These are phyloP conservation scores for Talaromyces sp. DNA, from an alignment of 2,329 filamentous ascomycete genomes.

Conservation along the genomic window DNA sequence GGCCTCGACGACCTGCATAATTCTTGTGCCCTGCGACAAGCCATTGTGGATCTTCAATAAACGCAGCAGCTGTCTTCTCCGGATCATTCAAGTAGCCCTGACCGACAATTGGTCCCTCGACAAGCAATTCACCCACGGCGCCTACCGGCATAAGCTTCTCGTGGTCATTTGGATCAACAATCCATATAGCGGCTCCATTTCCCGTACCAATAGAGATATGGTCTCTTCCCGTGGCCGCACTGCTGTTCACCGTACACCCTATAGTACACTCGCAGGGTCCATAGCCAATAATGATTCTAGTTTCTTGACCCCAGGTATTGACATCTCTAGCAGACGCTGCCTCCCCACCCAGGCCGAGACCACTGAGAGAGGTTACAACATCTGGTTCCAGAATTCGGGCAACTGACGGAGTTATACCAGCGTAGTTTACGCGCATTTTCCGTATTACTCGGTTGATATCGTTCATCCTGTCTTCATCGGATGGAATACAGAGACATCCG, in stretches of 20 bases:
- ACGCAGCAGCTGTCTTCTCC: conserved; percentile 24
- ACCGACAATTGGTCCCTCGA: conserved; percentile 42
- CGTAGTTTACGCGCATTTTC: conserved; percentile 50
- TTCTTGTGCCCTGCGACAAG: conserved; percentile 14
- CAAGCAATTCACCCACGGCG: conserved; percentile 41
- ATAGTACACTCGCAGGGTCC: conserved; percentile 23
- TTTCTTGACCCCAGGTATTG: conserved; percentile 28
- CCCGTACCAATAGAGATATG: conserved; percentile 22
- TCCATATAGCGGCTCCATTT: conserved; percentile 24
- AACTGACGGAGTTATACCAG: conserved; percentile 58
- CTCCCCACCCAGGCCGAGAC: conserved; percentile 39
- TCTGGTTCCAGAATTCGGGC: conserved; percentile 39
- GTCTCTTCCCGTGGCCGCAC: conserved; percentile 14
- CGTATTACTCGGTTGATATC: conserved; percentile 49
- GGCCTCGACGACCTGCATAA: conserved; percentile 6
- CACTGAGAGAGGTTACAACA: conserved; percentile 39
- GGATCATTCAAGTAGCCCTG: conserved; percentile 42
- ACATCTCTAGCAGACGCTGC: conserved; percentile 29
- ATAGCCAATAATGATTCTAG: conserved; percentile 13
- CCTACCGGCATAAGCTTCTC: conserved; percentile 35
- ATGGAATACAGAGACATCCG: conserved; percentile 57
- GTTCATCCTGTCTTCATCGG: conserved; percentile 43
- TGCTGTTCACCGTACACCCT: conserved; percentile 28
- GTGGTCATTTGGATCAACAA: conserved; percentile 27
- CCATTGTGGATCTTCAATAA: conserved; percentile 28